phyloP scores from a whole-genome alignment of 768 basidiomycete genomes.

The Coprinellus micaceus region DNA sequence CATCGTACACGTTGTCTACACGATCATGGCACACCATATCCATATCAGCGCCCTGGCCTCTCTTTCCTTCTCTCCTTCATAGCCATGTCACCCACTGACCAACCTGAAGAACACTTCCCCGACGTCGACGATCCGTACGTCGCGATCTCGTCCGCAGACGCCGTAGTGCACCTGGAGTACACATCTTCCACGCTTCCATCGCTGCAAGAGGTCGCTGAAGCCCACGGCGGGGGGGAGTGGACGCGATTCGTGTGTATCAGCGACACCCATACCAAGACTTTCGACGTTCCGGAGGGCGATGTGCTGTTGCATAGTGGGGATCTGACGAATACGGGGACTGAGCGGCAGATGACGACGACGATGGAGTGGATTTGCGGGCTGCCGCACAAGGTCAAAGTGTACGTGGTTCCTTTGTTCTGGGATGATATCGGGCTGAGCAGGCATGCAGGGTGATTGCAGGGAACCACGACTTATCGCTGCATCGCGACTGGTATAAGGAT shows the following conservation, averaged over 20 bases:
- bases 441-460: slow-evolving; percentile 61
- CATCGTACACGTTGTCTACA: too few relatives aligned
- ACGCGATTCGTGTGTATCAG: slow-evolving; percentile 60
- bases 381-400: slow-evolving; percentile 61
- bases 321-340: slow-evolving; percentile 48
- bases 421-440: neutral
- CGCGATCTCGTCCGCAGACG: slow-evolving; percentile 1
- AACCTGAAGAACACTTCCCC: too few relatives aligned
- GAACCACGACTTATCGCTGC: slow-evolving; percentile 60
- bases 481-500: slow-evolving; percentile 38
- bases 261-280: slow-evolving; percentile 49
- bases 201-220: slow-evolving; percentile 4
- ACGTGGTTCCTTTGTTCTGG: slow-evolving; percentile 19
- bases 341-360: slow-evolving; percentile 43
- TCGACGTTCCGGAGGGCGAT: slow-evolving; percentile 55
- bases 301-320: slow-evolving; percentile 67
- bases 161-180: slow-evolving; percentile 38
- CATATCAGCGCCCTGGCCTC: too few relatives aligned
- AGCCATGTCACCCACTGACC: too few relatives aligned
- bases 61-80: too few relatives aligned
- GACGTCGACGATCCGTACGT: neutral
- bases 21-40: too few relatives aligned
- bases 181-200: slow-evolving; percentile 24
- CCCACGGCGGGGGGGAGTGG: slow-evolving; percentile 34
- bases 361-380: slow-evolving; percentile 56